Evolutionary conservation across 345 rosid species (phyloP), one percentile per base, ranked within the genome.

Genomic region (Mallotus nudiflorus): DNA sequence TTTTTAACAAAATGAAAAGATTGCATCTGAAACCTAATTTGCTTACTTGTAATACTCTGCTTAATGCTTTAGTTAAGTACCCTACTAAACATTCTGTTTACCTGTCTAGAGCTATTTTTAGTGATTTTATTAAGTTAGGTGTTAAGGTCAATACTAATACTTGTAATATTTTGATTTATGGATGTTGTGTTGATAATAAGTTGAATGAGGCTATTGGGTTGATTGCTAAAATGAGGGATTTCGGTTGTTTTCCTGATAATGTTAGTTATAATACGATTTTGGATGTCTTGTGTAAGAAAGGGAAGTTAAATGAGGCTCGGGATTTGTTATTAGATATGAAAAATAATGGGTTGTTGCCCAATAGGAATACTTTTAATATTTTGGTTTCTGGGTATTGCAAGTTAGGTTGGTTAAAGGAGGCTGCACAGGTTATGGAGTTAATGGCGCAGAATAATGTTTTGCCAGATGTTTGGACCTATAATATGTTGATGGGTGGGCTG

Each of bases 331-430:
- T 57, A 54, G 88, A 84, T 56, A 91, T 90, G 96, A 90, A 84
- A 82, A 82, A 66, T 45, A 75, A 64, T n/a, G 86, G 88, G 4
- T 75, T 91, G 85, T 6, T 78, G 10, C 97, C 97, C 0, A 73
- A 88, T 77, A 73, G 80, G 53, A 71, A 69, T 44, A 88, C 97
- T 0, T 94, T 78, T 63, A 88, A 87, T 62, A 86, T 83, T 67
- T 76, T 87, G 80, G 82, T 90, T 29, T 60, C 75, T 55, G 97
- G 95, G 73, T 91, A 87, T 66, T 91, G 96, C 81, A 91, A 78
- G 65, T 46, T 88, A 69, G 96, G 95, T 50, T 84, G 86, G 61
- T 76, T 91, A 75, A 84, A 85, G 82, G 98, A 91, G 62, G 97
- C 96, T 0, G 74, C 79, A 15, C 76, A 82, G 75, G 74, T 91